A percentile compares a stretch with the other conserved stretches of the same genome.
These are phyloP conservation scores for Phytophthora aleatoria DNA, from an alignment of 352 stramenopile genomes.

Conservation along the genomic window DNA sequence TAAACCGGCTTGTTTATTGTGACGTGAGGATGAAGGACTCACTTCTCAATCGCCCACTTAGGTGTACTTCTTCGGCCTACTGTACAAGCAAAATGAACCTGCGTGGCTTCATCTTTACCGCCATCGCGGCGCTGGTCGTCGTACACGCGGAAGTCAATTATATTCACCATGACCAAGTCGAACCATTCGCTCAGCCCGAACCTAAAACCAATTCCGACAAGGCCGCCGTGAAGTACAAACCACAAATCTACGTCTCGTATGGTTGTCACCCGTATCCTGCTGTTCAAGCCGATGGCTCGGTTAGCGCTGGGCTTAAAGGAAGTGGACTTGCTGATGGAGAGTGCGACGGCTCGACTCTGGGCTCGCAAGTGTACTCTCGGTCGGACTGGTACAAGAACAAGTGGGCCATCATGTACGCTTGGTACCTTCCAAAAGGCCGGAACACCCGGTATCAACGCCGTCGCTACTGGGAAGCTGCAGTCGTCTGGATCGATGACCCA, in stretches of 20 bases:
- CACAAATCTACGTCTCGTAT: slow-evolving; percentile 13
- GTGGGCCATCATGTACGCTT: slow-evolving; percentile 30
- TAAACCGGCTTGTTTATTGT: no score
- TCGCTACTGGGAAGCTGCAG: slow-evolving; percentile 42
- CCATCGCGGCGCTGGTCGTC: not conserved
- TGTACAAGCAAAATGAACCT: slow-evolving; percentile 6
- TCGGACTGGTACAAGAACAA: slow-evolving; percentile 23
- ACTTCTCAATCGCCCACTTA: not conserved
- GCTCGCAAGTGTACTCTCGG: slow-evolving; percentile 32
- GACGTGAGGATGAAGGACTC: not conserved
- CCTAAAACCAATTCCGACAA: slow-evolving; percentile 12
- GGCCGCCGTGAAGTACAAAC: slow-evolving; percentile 20
- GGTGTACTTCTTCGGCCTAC: not conserved
- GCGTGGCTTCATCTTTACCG: not conserved
- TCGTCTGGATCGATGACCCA: slow-evolving; percentile 48
- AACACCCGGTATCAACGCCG: slow-evolving; percentile 5
- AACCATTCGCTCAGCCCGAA: slow-evolving; percentile 14
- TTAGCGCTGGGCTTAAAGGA: slow-evolving; percentile 7
- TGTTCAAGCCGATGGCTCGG: slow-evolving; percentile 5
- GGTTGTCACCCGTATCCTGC: slow-evolving; percentile 17
- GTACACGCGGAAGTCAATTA: slow-evolving; percentile 8
- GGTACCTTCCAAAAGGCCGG: slow-evolving; percentile 21
- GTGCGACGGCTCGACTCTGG: slow-evolving; percentile 16
- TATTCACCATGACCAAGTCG: slow-evolving; percentile 18
- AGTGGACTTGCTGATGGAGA: not conserved